phyloP scores from a whole-genome alignment of 176 grass and related monocot species.

The Oryza longistaminata region DNA sequence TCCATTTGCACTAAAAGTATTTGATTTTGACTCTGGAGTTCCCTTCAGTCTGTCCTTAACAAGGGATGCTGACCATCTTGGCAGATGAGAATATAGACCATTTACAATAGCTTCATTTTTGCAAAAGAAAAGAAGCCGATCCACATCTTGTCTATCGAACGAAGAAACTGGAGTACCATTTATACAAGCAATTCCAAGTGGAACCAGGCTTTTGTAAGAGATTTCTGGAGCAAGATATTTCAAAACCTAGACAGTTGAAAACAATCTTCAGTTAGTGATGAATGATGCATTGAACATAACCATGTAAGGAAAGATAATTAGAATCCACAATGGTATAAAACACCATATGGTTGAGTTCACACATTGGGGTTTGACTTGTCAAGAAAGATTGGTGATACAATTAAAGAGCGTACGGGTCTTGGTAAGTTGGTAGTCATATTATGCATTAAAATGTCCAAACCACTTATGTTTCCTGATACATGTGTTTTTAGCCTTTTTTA shows the following conservation, averaged over 20 bases:
- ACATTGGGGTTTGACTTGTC: background rate
- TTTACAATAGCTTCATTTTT: slow-evolving; percentile 25
- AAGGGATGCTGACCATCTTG: slow-evolving; percentile 51
- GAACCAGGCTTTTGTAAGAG: slow-evolving; percentile 61
- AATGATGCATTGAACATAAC: background rate
- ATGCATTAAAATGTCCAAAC: background rate
- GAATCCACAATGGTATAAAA: no score
- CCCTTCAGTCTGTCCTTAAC: slow-evolving; percentile 40
- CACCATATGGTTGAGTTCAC: no score
- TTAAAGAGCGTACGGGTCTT: background rate
- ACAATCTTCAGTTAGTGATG: slow-evolving; percentile 6
- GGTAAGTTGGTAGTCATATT: background rate
- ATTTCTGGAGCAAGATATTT: slow-evolving; percentile 64
- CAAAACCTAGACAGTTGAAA: slow-evolving; percentile 56
- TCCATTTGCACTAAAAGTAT: slow-evolving; percentile 24
- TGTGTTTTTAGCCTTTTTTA: no score
- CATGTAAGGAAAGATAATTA: no score
- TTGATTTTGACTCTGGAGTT: slow-evolving; percentile 31
- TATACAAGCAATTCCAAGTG: slow-evolving; percentile 71
- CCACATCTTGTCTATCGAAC: slow-evolving; percentile 68
- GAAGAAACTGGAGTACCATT: slow-evolving; percentile 66
- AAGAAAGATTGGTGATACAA: background rate
- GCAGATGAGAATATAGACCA: slow-evolving; percentile 22
- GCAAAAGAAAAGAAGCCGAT: slow-evolving; percentile 74
- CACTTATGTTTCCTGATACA: no score